Percentiles rank a stretch among this genome's conserved stretches.
These are phyloP conservation scores for Corrigiola litoralis DNA, from an alignment of 179 eudicot species.

Conservation along the genomic window DNA sequence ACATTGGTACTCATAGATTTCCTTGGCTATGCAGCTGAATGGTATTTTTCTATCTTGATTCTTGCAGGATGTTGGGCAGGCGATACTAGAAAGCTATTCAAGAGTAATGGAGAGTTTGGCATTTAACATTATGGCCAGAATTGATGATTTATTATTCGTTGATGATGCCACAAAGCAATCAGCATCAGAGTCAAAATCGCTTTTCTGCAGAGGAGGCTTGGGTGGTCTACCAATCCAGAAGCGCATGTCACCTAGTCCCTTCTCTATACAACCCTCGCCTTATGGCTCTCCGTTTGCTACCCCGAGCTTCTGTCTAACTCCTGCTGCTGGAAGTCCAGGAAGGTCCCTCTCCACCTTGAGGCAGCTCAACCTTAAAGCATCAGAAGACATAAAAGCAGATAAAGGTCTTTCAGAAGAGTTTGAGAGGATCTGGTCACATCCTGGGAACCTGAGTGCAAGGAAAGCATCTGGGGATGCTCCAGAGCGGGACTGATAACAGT, in stretches of 20 bases:
- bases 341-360: conserved; percentile 38
- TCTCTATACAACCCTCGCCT: conserved; percentile 79
- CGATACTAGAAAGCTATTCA: conserved; percentile 49
- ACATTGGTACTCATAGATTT: too few species aligned
- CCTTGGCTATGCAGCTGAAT: not conserved
- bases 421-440: conserved; percentile 31
- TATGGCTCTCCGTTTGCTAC: conserved; percentile 81
- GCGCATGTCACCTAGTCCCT: conserved; percentile 84
- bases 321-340: conserved; percentile 56
- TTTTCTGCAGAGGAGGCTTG: conserved; percentile 62
- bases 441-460: conserved; percentile 32
- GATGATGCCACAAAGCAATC: conserved; percentile 67
- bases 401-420: conserved; percentile 23
- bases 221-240: conserved; percentile 71
- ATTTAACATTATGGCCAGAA: conserved; percentile 43
- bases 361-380: conserved; percentile 30
- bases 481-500: conserved; percentile 21
- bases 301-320: conserved; percentile 75
- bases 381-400: conserved; percentile 23
- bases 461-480: conserved; percentile 27
- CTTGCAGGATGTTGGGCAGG: conserved; percentile 43
- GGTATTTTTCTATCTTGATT: not conserved
- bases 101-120: conserved; percentile 47
- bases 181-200: conserved; percentile 49
- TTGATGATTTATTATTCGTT: conserved; percentile 42